phyloP scores from a whole-genome alignment of 2,329 filamentous ascomycete species.

The Ceratocystis diversiconidia region DNA sequence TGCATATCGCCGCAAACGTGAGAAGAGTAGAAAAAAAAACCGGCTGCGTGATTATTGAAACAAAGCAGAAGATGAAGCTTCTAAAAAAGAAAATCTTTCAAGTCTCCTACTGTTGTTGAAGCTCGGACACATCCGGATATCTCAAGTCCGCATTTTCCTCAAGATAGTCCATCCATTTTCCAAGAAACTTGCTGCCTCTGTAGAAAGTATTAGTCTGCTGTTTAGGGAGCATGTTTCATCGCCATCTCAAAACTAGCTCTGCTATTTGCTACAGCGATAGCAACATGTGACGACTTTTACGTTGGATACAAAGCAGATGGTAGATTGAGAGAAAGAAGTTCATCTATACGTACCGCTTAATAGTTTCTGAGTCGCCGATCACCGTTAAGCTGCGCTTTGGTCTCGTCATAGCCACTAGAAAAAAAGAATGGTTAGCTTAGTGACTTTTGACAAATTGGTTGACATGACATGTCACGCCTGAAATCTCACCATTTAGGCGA shows the following conservation, averaged over 20 bases:
- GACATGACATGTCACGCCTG: background rate
- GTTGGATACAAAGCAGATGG: background rate
- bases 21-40: background rate
- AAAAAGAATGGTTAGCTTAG: constrained; percentile 31
- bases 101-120: constrained; percentile 20
- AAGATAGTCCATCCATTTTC: constrained; percentile 79
- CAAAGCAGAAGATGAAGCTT: background rate
- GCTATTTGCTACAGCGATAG: background rate
- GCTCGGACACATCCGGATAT: constrained; percentile 55
- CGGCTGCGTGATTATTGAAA: background rate
- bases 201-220: constrained; percentile 12
- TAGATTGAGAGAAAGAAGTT: background rate
- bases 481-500: constrained; percentile 66
- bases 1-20: background rate
- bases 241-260: background rate
- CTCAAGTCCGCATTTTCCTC: constrained; percentile 82
- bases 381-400: constrained; percentile 81
- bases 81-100: background rate
- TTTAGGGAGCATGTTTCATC: background rate
- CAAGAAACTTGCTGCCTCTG: constrained; percentile 74
- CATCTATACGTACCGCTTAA: constrained; percentile 54
- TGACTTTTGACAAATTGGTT: background rate
- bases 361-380: constrained; percentile 87
- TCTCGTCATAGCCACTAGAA: constrained; percentile 86
- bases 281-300: background rate